Evolutionary conservation across 148 eudicot genomes (phyloP).

Genomic region (Rhododendron griersonianum): DNA sequence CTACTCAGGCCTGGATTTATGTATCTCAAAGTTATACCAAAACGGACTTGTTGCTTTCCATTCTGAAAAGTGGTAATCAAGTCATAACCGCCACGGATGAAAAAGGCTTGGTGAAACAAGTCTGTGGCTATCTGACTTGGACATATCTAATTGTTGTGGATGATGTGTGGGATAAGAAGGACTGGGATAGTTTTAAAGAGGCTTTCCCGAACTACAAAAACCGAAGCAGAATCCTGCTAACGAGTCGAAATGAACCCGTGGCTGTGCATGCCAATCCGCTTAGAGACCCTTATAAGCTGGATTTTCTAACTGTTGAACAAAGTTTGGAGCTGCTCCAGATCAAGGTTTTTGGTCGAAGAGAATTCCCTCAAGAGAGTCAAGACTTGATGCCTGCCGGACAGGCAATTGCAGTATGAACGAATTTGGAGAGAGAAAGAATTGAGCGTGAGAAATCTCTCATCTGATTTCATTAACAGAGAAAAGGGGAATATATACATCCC

Average conservation of each 20-base stretch:
- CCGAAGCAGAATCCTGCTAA: conserved; percentile 28
- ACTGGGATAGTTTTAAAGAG: conserved; percentile 22
- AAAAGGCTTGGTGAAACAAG: not conserved
- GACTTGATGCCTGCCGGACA: not conserved
- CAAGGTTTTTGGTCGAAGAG: conserved; percentile 13
- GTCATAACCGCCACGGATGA: not conserved
- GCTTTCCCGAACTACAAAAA: conserved; percentile 12
- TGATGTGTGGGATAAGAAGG: conserved; percentile 20
- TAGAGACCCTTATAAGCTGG: not conserved
- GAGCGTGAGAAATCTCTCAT: too few species aligned
- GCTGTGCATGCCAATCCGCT: conserved; percentile 11
- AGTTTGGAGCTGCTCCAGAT: conserved; percentile 24
- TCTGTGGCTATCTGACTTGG: not conserved
- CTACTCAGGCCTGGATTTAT: conserved; percentile 22
- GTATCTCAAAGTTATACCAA: conserved; percentile 24
- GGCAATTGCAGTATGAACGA: too few species aligned
- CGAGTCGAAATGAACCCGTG: conserved; percentile 12
- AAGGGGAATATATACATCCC: too few species aligned
- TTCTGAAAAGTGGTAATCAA: not conserved
- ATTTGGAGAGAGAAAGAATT: too few species aligned
- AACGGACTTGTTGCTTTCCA: conserved; percentile 1
- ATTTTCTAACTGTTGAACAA: not conserved
- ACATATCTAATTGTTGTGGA: conserved; percentile 26
- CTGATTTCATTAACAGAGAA: too few species aligned
- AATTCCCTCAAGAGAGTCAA: not conserved